phyloP scores from a whole-genome alignment of 495 filamentous ascomycete genomes.

The Massariosphaeria phaeospora region DNA sequence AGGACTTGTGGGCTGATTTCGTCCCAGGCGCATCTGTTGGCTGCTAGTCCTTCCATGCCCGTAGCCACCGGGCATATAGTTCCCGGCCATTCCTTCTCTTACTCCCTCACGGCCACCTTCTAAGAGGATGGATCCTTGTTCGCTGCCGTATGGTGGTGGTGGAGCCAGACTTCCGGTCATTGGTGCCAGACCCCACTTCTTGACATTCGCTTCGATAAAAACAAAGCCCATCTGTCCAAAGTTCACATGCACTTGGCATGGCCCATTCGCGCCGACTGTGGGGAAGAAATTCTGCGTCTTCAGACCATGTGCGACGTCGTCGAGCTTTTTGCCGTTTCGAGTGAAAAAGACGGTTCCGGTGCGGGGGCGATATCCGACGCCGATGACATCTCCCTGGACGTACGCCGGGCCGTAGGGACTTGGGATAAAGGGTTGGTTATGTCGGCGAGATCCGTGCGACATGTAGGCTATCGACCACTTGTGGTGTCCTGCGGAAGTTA shows the following conservation, averaged over 20 bases:
- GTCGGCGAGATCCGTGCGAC: slow-evolving; percentile 77
- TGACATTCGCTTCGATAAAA: slow-evolving; percentile 98
- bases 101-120: slow-evolving; percentile 73
- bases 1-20: slow-evolving; percentile 66
- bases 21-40: slow-evolving; percentile 54
- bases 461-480: slow-evolving; percentile 86
- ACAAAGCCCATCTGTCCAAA: slow-evolving; percentile 97
- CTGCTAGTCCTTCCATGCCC: slow-evolving; percentile 53
- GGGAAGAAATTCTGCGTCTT: slow-evolving; percentile 97
- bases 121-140: slow-evolving; percentile 90
- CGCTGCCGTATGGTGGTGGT: slow-evolving; percentile 91
- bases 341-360: slow-evolving; percentile 97
- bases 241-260: slow-evolving; percentile 89
- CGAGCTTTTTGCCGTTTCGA: slow-evolving; percentile 92
- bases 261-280: slow-evolving; percentile 88
- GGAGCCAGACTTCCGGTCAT: slow-evolving; percentile 94
- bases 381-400: slow-evolving; percentile 91
- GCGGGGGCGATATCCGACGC: slow-evolving; percentile 89
- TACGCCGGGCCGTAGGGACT: slow-evolving; percentile 76
- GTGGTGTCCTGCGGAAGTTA: slow-evolving; percentile 70
- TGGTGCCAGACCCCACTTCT: slow-evolving; percentile 97
- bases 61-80: slow-evolving; percentile 48
- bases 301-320: slow-evolving; percentile 87
- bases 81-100: slow-evolving; percentile 49
- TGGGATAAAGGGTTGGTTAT: slow-evolving; percentile 82